These are phyloP conservation scores for Ophiosphaerella herpotricha DNA, from an alignment of 2,329 filamentous ascomycete species.

Conservation along the genomic window DNA sequence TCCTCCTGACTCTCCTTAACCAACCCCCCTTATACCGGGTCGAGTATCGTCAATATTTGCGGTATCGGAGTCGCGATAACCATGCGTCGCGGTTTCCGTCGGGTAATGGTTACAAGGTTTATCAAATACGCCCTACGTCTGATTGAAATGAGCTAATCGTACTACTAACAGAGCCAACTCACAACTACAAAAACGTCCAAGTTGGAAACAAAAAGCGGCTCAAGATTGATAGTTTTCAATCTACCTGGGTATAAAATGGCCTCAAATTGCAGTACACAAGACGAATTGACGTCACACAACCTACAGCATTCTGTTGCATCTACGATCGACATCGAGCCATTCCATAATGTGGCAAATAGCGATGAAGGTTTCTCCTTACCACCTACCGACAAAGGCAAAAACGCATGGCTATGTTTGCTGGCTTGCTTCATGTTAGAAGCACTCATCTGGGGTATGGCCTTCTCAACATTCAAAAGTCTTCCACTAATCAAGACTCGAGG, in stretches of 20 bases:
- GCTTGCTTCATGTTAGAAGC: constrained; percentile 58
- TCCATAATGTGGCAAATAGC: constrained; percentile 11
- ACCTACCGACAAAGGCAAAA: constrained; percentile 35
- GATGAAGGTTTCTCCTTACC: constrained; percentile 26
- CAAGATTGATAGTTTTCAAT: background rate
- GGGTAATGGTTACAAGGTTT: background rate
- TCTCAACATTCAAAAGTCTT: constrained; percentile 1
- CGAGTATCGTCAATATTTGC: background rate
- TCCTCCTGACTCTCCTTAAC: too few relatives aligned
- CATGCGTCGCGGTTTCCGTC: constrained; percentile 6
- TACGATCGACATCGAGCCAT: constrained; percentile 19
- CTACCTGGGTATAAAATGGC: constrained; percentile 13
- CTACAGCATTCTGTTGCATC: constrained; percentile 11
- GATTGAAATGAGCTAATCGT: constrained; percentile 3
- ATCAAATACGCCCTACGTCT: constrained; percentile 26
- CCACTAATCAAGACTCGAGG: constrained; percentile 13
- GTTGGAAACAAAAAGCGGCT: background rate
- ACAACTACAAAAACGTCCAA: background rate
- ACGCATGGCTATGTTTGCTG: constrained; percentile 36
- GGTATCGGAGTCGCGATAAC: background rate
- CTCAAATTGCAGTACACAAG: constrained; percentile 13
- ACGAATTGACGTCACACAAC: constrained; percentile 17
- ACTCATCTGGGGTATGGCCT: constrained; percentile 48
- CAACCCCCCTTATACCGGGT: background rate
- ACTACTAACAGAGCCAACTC: background rate